Evolutionary conservation across 306 rosid genomes (phyloP).

Genomic region (Rubus parviflorus): DNA sequence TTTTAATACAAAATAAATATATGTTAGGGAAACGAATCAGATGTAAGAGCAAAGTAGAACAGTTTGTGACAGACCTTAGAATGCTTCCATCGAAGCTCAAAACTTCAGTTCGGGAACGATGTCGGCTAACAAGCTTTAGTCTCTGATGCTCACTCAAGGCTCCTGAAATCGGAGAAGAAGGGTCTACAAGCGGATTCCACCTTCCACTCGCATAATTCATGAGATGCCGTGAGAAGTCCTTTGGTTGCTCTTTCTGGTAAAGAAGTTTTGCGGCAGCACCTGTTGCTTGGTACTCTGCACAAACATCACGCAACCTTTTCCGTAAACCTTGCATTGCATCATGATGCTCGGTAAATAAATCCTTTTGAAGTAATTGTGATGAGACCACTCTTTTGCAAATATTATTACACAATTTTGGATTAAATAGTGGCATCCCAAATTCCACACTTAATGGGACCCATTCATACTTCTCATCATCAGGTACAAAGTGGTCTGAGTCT

Average conservation of each 20-base stretch:
- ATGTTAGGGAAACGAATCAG: slow-evolving; percentile 11
- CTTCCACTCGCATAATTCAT: slow-evolving; percentile 83
- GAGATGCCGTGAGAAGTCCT: slow-evolving; percentile 56
- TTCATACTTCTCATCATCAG: slow-evolving; percentile 60
- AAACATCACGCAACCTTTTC: slow-evolving; percentile 75
- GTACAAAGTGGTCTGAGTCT: slow-evolving; percentile 43
- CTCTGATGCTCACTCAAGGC: slow-evolving; percentile 61
- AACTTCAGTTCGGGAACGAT: slow-evolving; percentile 67
- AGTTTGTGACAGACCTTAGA: slow-evolving; percentile 67
- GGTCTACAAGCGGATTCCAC: slow-evolving; percentile 79
- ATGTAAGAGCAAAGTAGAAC: slow-evolving; percentile 20
- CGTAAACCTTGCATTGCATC: slow-evolving; percentile 80
- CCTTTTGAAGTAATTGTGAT: slow-evolving; percentile 77
- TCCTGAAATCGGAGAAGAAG: slow-evolving; percentile 90
- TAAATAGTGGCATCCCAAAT: slow-evolving; percentile 89
- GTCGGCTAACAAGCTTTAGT: slow-evolving; percentile 69
- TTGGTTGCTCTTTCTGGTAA: slow-evolving; percentile 72
- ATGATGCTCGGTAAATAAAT: slow-evolving; percentile 67
- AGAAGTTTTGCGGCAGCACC: slow-evolving; percentile 86
- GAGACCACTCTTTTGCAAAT: slow-evolving; percentile 82
- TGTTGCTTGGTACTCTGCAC: slow-evolving; percentile 80
- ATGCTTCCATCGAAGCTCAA: slow-evolving; percentile 89
- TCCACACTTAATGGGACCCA: slow-evolving; percentile 95
- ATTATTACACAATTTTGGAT: slow-evolving; percentile 69
- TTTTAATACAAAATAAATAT: background rate